phyloP scores from a whole-genome alignment of 2,329 filamentous ascomycete genomes.

The Gnomoniopsis smithogilvyi region DNA sequence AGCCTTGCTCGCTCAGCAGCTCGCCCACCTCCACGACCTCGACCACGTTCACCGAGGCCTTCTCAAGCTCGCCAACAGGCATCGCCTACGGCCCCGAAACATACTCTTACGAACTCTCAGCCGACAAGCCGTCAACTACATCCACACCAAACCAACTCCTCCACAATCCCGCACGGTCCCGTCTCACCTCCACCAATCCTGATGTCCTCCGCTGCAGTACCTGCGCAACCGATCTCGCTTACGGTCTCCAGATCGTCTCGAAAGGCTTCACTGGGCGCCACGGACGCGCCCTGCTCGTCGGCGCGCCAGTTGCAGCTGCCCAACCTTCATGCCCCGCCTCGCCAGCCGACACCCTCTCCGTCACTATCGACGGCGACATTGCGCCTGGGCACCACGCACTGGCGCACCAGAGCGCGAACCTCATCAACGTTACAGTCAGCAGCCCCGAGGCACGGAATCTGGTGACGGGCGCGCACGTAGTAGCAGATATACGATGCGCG shows the following conservation, averaged over 20 bases:
- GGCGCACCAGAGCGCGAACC: constrained; percentile 22
- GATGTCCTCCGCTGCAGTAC: constrained; percentile 56
- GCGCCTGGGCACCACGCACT: constrained; percentile 17
- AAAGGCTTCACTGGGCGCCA: constrained; percentile 66
- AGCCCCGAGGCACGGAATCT: constrained; percentile 54
- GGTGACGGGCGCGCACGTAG: constrained; percentile 60
- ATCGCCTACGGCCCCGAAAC: constrained; percentile 18
- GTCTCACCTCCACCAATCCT: constrained; percentile 42
- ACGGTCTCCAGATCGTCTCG: constrained; percentile 57
- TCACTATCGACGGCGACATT: constrained; percentile 12
- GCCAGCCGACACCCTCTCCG: constrained; percentile 25
- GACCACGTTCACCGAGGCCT: constrained; percentile 18
- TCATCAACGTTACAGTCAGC: constrained; percentile 56
- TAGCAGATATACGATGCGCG: constrained; percentile 60
- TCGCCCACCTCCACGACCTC: constrained; percentile 21
- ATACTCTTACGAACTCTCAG: constrained; percentile 18
- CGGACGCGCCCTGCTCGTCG: constrained; percentile 61
- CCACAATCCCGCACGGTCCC: constrained; percentile 20
- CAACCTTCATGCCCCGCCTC: constrained; percentile 13
- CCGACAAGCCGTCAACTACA: constrained; percentile 22
- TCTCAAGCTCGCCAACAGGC: constrained; percentile 26
- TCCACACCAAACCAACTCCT: constrained; percentile 16
- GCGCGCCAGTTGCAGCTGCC: constrained; percentile 23
- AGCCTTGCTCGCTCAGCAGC: constrained; percentile 22
- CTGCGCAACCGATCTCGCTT: constrained; percentile 61